Evolutionary conservation across 306 rosid species (phyloP), one percentile per base, ranked within the genome.

Genomic region (Rubus idaeus): DNA sequence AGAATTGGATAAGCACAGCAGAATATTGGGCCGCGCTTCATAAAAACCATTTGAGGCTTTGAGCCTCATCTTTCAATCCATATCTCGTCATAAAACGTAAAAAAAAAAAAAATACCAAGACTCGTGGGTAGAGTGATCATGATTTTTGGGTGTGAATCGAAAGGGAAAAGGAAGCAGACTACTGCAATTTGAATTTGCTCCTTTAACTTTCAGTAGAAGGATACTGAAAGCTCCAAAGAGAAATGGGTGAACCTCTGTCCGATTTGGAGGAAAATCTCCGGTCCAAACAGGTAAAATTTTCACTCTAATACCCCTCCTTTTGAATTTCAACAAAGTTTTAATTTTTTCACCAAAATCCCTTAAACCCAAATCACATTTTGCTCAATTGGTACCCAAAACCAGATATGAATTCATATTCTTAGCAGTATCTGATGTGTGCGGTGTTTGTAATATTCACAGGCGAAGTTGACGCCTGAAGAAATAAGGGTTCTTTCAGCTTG

Each of bases 381-480:
- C 76, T 21, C 7, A 73, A 56, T 40, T 55, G 46, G 26, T 39
- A 21, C 23, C 39, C 5, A 12, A 37, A 30, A 30, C 1, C 35
- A 30, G 35, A 30, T 30, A 30, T 30, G 35, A 30, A 30, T 30
- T 30, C 35, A 30, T 30, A 30, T 30, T 30, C 35, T 30, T 30
- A 30, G 35, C 35, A 30, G 35, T n/a, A 42, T 35, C 21, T 41
- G 5, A 13, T 56, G 9, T 21, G 11, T 8, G 76, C 1, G 26
- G 26, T 41, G 23, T 46, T 16, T 65, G 16, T 40, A 10, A 13
- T 70, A 30, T 71, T 72, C 71, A 10, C 66, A 84, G 96, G 81
- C 67, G 20, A 68, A 71, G 18, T 71, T 91, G 78, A 84, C 91
- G 68, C 78, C 81, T 16, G 60, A 85, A 75, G 98, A 93, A 64